Percentiles rank a stretch among this genome's conserved stretches.
Conservation (phyloP, 2,329 filamentous ascomycete species). For the Epichloe aotearoae region DNA sequence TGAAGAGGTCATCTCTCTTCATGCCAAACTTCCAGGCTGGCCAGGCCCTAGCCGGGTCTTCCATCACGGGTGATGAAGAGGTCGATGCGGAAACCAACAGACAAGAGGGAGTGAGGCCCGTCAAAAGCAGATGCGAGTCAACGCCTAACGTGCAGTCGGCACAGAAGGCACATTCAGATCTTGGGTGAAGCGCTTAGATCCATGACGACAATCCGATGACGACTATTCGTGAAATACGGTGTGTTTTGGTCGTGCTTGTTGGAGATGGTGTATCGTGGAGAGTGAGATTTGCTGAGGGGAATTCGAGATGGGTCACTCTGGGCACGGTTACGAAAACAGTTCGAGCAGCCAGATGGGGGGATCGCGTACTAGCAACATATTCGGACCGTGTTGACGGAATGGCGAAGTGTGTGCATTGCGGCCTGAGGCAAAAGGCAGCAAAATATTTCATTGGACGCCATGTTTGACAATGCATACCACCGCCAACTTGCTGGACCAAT, state of each 20-base stretch:
- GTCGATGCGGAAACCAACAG: not conserved
- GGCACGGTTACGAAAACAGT: conserved; percentile 8
- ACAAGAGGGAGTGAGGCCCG: not conserved
- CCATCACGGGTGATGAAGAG: conserved; percentile 27
- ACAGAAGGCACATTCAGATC: conserved; percentile 6
- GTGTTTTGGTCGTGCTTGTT: conserved; percentile 3
- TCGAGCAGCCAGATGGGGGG: conserved; percentile 6
- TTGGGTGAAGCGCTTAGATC: conserved; percentile 3
- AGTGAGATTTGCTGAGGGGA: not conserved
- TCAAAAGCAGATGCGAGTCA: conserved; percentile 1
- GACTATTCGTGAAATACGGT: conserved; percentile 1
- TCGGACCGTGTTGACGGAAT: not conserved
- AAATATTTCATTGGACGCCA: conserved; percentile 7
- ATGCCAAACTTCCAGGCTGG: conserved; percentile 51
- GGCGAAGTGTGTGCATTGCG: not conserved
- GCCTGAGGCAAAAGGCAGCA: conserved; percentile 8
- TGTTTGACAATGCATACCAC: not conserved
- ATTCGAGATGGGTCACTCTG: conserved; percentile 3
- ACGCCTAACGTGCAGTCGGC: conserved; percentile 3
- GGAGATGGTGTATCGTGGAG: conserved; percentile 8
- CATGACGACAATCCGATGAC: conserved; percentile 10
- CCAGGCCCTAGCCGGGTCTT: conserved; percentile 40
- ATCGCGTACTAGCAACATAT: conserved; percentile 9
- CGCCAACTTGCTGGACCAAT: conserved; percentile 5
- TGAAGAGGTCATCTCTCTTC: conserved; percentile 45